These are phyloP conservation scores for Globisporangium camurandrum DNA, from an alignment of 352 stramenopile genomes.

Conservation along the genomic window DNA sequence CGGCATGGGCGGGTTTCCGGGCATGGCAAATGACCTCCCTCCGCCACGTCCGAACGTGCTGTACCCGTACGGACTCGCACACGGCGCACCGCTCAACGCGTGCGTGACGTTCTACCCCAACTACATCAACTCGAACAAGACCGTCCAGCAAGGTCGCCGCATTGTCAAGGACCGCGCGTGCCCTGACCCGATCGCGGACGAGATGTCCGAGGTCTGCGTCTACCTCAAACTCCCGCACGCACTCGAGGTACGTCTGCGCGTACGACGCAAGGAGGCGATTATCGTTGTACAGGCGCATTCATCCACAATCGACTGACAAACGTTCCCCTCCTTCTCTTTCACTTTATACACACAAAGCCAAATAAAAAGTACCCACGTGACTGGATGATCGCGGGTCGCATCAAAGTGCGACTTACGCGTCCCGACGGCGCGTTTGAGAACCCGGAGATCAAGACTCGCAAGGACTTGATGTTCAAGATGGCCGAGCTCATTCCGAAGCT, in stretches of 20 bases:
- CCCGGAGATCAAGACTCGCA: constrained; percentile 52
- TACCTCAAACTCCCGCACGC: constrained; percentile 77
- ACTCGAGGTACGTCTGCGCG: constrained; percentile 37
- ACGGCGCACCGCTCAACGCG: constrained; percentile 40
- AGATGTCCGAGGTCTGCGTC: constrained; percentile 83
- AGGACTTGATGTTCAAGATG: constrained; percentile 73
- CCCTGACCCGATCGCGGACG: constrained; percentile 58
- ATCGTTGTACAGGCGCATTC: not conserved
- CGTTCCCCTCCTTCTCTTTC: not conserved
- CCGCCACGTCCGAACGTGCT: constrained; percentile 55
- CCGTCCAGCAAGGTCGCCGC: constrained; percentile 69
- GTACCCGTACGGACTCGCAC: constrained; percentile 53
- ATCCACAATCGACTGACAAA: not conserved
- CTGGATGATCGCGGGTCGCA: constrained; percentile 56
- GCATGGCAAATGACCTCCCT: constrained; percentile 23
- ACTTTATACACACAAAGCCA: constrained; percentile 15
- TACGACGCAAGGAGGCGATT: not conserved
- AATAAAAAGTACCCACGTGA: constrained; percentile 81
- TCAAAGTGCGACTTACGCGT: constrained; percentile 64
- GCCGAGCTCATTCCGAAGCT: constrained; percentile 81
- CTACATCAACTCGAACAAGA: constrained; percentile 83
- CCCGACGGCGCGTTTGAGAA: constrained; percentile 58
- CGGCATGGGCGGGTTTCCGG: constrained; percentile 27
- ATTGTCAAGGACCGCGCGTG: constrained; percentile 60
- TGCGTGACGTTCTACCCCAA: constrained; percentile 83